Base-by-base conservation (phyloP, 164 flowering plant genomes). In the Kalanchoe fedtschenkoi region DNA sequence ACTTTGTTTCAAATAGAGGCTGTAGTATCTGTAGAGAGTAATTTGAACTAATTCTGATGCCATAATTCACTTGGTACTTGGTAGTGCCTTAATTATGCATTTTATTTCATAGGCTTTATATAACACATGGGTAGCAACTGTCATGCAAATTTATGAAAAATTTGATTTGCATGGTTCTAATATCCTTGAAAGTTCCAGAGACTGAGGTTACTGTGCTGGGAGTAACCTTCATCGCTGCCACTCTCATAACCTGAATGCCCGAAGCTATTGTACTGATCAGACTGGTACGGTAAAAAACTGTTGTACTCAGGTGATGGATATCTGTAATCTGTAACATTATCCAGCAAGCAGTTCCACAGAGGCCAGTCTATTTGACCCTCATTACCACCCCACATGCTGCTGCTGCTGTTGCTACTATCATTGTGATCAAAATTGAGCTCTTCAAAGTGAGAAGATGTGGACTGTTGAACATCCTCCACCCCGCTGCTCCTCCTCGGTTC, bases 101-200 rank as follows among this genome's bases (percentile, higher is more conserved):
- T 47, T 47, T 47, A 47, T 24, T 47, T 8, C 10, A 24, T 3
- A 1, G 21, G 16, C 42, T 59, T 35, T 19, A 13, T 21, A 34
- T 42, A 19, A 37, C 62, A 28, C 43, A 60, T 19, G 11, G 34
- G 41, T 34, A 59, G 22, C 62, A 34, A 34, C 30, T 14, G 9
- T 35, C 62, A 60, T 60, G 62, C 51, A 11, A 21, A 42, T 32
- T 21, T 16, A 8, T 3, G 28, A 3, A 19, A 42, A 41, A 8
- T 1, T 7, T 6, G 7, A 5, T 42, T 61, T 47, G 55, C 55
- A 47, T 47, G 55, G 2, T 24, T 47, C 13, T 24, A 29, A 24
- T 47, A 15, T 32, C 17, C 35, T 62, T 62, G 34, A 19, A 62
- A 62, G 54, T 62, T 62, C 65, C 65, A 62, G 14, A 62, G 42